Base-by-base conservation (phyloP, 2,329 filamentous ascomycete species). In the Penicillium digitatum region DNA sequence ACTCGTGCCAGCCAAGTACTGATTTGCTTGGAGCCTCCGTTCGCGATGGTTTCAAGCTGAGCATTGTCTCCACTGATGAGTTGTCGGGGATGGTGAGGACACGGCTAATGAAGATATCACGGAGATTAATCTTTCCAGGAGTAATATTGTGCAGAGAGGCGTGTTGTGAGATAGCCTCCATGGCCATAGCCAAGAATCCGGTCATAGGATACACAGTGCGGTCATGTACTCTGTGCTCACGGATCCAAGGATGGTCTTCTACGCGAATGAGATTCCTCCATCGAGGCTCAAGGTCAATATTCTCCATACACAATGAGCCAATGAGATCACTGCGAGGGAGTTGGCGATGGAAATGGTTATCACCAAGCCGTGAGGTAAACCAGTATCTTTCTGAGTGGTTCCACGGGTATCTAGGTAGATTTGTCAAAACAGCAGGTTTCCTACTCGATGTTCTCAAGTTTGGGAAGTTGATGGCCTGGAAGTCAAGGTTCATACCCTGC, bases 131-230 rank as follows among this genome's bases (percentile, higher is more conserved):
- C 34, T 58, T 62, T 9, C 53, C 62, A 1, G 62, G 60, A 2
- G 49, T 42, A 10, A 65, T 34, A 24, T 65, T 54, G 35, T 65
- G 58, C 8, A 65, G 12, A 3, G 62, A 57, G 32, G 62, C 62
- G 14, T 64, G 58, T 12, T 65, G 62, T 1, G 60, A 57, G 3
- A 65, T 63, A 11, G 61, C 62, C 32, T 65, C 62, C 35, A 65
- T 61, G 1, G 62, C 62, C 62, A 65, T 65, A 6, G 62, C 56
- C 22, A 65, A 37, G 37, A 60, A 65, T 8, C 62, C 62, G 10
- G 62, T 64, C 62, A 65, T 65, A 10, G 62, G 62, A 40, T 62
- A 65, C 8, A 65, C 58, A n/a, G 52, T 62, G 22, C 47, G 60
- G 2, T 51, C 61, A 22, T 65, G 62, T 7, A 65, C 62, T 31